These are phyloP conservation scores for Solanum chiquidenum DNA, from an alignment of 257 asterid genomes.

Conservation along the genomic window DNA sequence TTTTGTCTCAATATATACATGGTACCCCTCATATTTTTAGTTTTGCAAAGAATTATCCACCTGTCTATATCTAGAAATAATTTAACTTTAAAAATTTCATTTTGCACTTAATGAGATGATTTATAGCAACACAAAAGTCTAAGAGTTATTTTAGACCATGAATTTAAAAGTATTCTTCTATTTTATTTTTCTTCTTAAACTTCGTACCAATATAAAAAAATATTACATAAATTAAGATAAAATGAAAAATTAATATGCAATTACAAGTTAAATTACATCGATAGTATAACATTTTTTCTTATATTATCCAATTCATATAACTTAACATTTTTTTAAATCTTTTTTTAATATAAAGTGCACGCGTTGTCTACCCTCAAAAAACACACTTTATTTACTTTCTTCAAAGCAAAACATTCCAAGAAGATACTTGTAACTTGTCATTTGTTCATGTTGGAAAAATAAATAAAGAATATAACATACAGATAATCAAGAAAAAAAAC, in stretches of 20 bases:
- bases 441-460: background rate
- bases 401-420: constrained; percentile 2
- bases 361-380: background rate
- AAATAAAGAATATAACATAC: background rate
- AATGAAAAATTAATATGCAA: background rate
- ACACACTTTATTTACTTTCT: background rate
- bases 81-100: background rate
- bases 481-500: background rate
- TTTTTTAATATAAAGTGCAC: background rate
- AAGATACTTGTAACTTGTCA: background rate
- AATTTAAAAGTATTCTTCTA: background rate
- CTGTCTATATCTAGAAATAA: background rate
- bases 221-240: background rate
- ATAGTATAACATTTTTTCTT: background rate
- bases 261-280: background rate
- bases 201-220: background rate
- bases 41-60: background rate
- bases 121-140: no score
- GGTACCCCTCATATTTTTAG: background rate
- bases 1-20: background rate
- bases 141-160: background rate
- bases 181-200: background rate
- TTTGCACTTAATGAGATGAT: background rate
- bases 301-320: background rate
- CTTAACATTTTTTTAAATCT: background rate